phyloP scores from a whole-genome alignment of 495 filamentous ascomycete species.

The Xylaria palmicola region DNA sequence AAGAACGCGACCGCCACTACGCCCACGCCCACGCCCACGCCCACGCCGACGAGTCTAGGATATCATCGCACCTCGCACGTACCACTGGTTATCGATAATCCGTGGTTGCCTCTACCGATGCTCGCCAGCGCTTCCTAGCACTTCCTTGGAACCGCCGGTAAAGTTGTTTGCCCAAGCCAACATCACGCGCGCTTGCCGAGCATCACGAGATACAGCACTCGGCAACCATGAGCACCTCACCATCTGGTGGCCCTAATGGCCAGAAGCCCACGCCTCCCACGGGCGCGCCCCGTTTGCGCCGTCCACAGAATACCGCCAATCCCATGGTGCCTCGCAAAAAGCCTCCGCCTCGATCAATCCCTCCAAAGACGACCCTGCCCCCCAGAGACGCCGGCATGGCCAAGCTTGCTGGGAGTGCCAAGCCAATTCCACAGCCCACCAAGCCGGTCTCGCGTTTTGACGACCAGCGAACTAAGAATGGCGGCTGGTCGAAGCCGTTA shows the following conservation, averaged over 20 bases:
- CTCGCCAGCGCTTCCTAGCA: conserved; percentile 3
- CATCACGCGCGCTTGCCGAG: background rate
- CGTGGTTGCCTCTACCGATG: background rate
- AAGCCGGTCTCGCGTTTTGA: conserved; percentile 25
- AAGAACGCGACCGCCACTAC: background rate
- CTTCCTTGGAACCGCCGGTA: background rate
- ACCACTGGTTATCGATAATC: background rate
- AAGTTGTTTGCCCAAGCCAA: background rate
- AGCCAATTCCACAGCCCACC: background rate
- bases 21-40: background rate
- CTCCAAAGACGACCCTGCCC: conserved; percentile 24
- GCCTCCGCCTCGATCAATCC: conserved; percentile 27
- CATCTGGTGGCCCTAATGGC: conserved; percentile 44
- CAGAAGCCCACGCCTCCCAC: conserved; percentile 40
- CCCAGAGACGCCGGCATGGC: conserved; percentile 3
- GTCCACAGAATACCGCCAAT: conserved; percentile 55
- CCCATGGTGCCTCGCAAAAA: conserved; percentile 68
- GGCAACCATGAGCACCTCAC: conserved; percentile 58
- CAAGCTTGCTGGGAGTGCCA: conserved; percentile 10
- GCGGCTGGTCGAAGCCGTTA: conserved; percentile 61
- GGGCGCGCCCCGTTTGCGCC: conserved; percentile 37
- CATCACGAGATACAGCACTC: background rate
- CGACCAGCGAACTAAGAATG: conserved; percentile 42
- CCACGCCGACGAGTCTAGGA: background rate
- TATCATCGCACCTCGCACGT: background rate